Conservation (phyloP, 805 yeast genomes). For the Wickerhamomyces ciferrii region DNA sequence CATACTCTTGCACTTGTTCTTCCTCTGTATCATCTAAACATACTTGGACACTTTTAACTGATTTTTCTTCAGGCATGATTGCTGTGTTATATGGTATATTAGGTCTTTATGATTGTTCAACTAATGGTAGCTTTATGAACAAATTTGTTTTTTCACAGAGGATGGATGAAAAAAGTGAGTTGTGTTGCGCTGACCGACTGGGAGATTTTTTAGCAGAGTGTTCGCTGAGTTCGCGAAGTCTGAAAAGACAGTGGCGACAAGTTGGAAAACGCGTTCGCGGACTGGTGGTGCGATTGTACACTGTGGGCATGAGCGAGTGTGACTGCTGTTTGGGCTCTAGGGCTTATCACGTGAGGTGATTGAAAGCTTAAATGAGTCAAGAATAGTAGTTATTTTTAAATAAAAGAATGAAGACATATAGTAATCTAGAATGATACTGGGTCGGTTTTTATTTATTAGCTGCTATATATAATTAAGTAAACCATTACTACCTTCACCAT, state of each 20-base stretch:
- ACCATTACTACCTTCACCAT: background rate
- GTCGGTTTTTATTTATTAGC: too few relatives aligned
- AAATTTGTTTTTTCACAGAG: constrained; percentile 1
- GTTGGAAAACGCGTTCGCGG: background rate
- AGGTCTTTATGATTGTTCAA: background rate
- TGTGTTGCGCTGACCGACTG: background rate
- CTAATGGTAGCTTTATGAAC: constrained; percentile 12
- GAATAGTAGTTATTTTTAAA: too few relatives aligned
- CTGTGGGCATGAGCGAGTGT: background rate
- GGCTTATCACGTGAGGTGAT: background rate
- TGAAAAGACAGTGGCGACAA: background rate
- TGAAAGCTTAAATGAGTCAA: too few relatives aligned
- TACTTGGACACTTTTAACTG: constrained; percentile 82
- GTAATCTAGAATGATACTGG: too few relatives aligned
- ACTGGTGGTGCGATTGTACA: background rate
- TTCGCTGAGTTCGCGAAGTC: background rate
- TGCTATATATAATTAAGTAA: background rate
- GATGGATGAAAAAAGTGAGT: background rate
- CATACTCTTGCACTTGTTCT: background rate
- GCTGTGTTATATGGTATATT: constrained; percentile 17
- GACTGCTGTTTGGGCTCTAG: background rate
- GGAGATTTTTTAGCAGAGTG: background rate
- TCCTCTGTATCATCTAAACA: constrained; percentile 29
- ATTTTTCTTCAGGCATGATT: constrained; percentile 52
- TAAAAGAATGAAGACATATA: too few relatives aligned